A percentile compares a stretch with the other conserved stretches of the same genome.
Evolutionary conservation across 176 grass and related monocot species (phyloP).

Genomic region (Ananas comosus): DNA sequence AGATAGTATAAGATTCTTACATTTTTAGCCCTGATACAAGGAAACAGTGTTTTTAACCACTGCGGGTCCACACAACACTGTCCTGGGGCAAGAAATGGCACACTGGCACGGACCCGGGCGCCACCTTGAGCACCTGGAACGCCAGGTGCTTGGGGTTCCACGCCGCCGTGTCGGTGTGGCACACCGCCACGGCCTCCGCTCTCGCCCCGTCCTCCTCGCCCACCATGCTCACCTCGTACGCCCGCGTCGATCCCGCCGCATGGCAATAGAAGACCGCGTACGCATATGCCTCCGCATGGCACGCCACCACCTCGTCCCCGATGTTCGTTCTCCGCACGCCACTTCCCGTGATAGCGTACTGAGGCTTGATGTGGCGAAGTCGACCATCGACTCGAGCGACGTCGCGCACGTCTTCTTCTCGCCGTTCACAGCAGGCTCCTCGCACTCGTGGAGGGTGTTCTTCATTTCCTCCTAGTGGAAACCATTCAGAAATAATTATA

Average conservation of each 20-base stretch:
- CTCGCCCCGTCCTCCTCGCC: slow-evolving; percentile 41
- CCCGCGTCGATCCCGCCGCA: slow-evolving; percentile 38
- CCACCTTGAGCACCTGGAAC: slow-evolving; percentile 65
- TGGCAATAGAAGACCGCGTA: slow-evolving; percentile 89
- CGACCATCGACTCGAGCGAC: slow-evolving; percentile 90
- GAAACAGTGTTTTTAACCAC: slow-evolving; percentile 14
- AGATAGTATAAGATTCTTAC: not conserved
- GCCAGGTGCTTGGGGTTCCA: slow-evolving; percentile 81
- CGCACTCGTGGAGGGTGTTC: slow-evolving; percentile 25
- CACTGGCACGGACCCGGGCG: slow-evolving; percentile 65
- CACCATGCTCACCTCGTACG: slow-evolving; percentile 61
- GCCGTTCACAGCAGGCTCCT: slow-evolving; percentile 32
- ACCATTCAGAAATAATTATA: too few species aligned
- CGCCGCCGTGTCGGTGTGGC: slow-evolving; percentile 63
- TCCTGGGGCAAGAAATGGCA: slow-evolving; percentile 86
- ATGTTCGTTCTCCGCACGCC: slow-evolving; percentile 24
- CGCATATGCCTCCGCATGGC: slow-evolving; percentile 67
- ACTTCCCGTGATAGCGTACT: slow-evolving; percentile 39
- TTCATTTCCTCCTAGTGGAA: not conserved
- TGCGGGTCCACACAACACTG: slow-evolving; percentile 63
- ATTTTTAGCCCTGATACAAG: not conserved
- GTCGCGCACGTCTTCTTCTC: slow-evolving; percentile 78
- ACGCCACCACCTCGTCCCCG: slow-evolving; percentile 34
- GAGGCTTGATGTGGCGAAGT: slow-evolving; percentile 63
- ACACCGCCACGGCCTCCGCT: slow-evolving; percentile 61